Percentiles rank a stretch among this genome's conserved stretches.
phyloP scores from a whole-genome alignment of 768 basidiomycete species.

The Boletus pseudopeckii region DNA sequence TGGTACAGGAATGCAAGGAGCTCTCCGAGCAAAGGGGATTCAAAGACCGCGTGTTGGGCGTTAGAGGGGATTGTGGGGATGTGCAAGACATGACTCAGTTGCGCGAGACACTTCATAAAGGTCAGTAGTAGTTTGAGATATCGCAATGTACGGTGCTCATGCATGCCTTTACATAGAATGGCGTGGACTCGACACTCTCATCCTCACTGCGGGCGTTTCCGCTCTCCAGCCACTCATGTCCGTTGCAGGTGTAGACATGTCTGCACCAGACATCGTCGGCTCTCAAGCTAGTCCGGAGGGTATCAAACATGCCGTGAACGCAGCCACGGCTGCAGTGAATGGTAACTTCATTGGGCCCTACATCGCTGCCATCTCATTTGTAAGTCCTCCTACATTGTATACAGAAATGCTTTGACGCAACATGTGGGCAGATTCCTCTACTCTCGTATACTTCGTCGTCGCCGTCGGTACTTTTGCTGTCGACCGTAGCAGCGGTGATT shows the following conservation, averaged over 20 bases:
- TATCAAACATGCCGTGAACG: conserved; percentile 54
- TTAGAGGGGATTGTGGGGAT: conserved; percentile 61
- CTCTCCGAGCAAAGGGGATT: conserved; percentile 17
- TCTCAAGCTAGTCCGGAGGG: conserved; percentile 49
- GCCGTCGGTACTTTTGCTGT: conserved; percentile 76
- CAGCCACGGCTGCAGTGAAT: conserved; percentile 51
- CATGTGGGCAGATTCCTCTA: conserved; percentile 61
- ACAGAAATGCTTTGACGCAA: not conserved
- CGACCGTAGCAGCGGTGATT: conserved; percentile 73
- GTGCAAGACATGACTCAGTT: conserved; percentile 66
- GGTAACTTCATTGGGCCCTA: conserved; percentile 73
- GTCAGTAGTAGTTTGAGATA: conserved; percentile 33
- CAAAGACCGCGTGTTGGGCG: conserved; percentile 40
- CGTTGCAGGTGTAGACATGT: conserved; percentile 54
- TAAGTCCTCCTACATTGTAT: conserved; percentile 34
- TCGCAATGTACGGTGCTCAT: not conserved
- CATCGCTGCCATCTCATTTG: conserved; percentile 67
- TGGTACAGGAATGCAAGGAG: conserved; percentile 55
- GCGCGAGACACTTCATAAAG: conserved; percentile 47
- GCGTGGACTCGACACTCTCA: conserved; percentile 77
- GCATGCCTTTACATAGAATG: conserved; percentile 48
- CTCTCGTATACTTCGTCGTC: conserved; percentile 58
- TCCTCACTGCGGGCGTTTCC: conserved; percentile 82
- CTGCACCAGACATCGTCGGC: conserved; percentile 27
- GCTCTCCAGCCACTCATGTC: conserved; percentile 74